Conservation (phyloP, 805 yeast genomes). For the Jamesozyma spencerorum region DNA sequence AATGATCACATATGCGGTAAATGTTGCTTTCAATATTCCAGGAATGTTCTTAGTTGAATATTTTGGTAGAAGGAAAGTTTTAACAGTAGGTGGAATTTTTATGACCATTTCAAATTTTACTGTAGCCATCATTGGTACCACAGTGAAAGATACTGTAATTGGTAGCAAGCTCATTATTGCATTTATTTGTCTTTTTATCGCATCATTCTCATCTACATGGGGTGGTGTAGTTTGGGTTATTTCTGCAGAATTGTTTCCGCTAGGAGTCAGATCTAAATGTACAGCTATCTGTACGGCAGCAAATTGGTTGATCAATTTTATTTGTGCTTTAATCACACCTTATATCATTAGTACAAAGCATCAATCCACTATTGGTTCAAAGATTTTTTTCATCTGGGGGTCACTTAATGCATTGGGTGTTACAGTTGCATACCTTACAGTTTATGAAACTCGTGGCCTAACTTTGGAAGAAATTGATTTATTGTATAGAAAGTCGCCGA, state of each 20-base stretch:
- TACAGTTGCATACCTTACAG: conserved; percentile 52
- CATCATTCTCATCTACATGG: conserved; percentile 74
- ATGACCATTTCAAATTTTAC: conserved; percentile 60
- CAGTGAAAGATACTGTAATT: conserved; percentile 33
- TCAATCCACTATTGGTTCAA: conserved; percentile 58
- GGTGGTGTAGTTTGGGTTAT: conserved; percentile 79
- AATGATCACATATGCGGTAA: conserved; percentile 70
- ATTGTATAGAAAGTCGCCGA: conserved; percentile 52
- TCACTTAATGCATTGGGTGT: conserved; percentile 53
- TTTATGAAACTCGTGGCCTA: conserved; percentile 74
- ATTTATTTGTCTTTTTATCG: conserved; percentile 64
- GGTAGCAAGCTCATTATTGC: conserved; percentile 47
- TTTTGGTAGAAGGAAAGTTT: conserved; percentile 66
- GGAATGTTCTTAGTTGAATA: conserved; percentile 73
- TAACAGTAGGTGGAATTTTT: conserved; percentile 64
- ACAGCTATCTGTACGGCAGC: conserved; percentile 68
- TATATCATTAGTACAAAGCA: conserved; percentile 53
- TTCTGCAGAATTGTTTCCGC: conserved; percentile 55
- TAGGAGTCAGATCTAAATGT: conserved; percentile 69
- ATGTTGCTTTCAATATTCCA: conserved; percentile 72
- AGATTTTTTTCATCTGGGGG: conserved; percentile 76
- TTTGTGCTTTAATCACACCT: conserved; percentile 68
- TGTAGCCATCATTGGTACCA: conserved; percentile 56
- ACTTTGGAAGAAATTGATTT: conserved; percentile 76
- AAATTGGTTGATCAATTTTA: conserved; percentile 75